Evolutionary conservation across 2,329 filamentous ascomycete species (phyloP).

Genomic region (Epichloe baconii): DNA sequence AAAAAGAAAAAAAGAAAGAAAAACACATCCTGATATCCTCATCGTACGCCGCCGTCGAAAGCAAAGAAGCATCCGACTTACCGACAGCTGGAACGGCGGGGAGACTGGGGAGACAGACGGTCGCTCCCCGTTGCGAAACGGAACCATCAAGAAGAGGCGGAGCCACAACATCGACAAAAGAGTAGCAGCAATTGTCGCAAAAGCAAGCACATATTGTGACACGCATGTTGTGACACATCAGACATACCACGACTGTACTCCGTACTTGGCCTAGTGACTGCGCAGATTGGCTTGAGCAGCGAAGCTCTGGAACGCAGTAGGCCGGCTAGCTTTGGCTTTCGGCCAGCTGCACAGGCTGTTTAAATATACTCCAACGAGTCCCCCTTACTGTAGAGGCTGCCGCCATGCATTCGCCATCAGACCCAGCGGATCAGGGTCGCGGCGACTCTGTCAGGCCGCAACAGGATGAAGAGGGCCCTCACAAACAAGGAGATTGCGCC

Average conservation of each 20-base stretch:
- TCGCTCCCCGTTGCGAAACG: not conserved
- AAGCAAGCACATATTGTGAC: slow-evolving; percentile 2
- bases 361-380: not conserved
- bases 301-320: not conserved
- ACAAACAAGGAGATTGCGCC: not conserved
- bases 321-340: not conserved
- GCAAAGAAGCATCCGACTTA: too few relatives aligned
- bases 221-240: slow-evolving; percentile 3
- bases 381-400: not conserved
- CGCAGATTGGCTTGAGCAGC: not conserved
- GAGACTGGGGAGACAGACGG: too few relatives aligned
- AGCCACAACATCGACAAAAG: not conserved
- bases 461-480: slow-evolving; percentile 2
- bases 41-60: too few relatives aligned
- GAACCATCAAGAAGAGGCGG: not conserved
- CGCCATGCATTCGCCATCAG: slow-evolving; percentile 3
- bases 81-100: not conserved
- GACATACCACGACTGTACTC: not conserved
- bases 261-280: not conserved
- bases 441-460: slow-evolving; percentile 1
- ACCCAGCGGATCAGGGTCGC: not conserved
- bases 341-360: not conserved
- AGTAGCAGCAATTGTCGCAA: slow-evolving; percentile 1
- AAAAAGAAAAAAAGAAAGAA: too few relatives aligned
- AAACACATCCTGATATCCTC: too few relatives aligned